Base-by-base conservation (phyloP, 768 basidiomycete species). In the Leccinum longicurvipes region DNA sequence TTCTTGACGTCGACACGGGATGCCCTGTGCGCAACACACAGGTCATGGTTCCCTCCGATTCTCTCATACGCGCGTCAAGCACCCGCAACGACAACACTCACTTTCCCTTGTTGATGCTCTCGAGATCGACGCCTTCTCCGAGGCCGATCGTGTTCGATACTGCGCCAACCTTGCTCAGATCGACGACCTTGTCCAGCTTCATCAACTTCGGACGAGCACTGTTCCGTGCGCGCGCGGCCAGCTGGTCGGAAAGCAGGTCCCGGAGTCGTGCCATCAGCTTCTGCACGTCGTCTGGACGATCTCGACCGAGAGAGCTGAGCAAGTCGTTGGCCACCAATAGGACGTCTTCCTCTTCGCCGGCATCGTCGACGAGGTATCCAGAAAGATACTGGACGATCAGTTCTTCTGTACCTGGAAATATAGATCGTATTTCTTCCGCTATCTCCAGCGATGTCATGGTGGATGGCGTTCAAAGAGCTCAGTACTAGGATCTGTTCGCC, bases 61-160 rank as follows among this genome's bases (percentile, higher is more conserved):
- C 27, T 45, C 54, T 32, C 34, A 45, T 32, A 46, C 44, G 48
- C 44, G 49, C 58, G 23, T 19, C 47, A 21, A 41, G 48, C 46
- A 52, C 48, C 25, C 52, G 44, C 32, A 51, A 10, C 6, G 27
- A 23, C 21, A 12, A 75, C 71, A 69, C 77, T 72, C 68, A 92
- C 90, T 94, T 94, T 77, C 89, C 92, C 79, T 95, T 94, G 75
- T 93, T 93, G 52, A 93, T 91, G 36, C 89, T 91, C 72, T 93
- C 91, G 51, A 95, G 76, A 70, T 95, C 93, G 36, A 94, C 91
- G 14, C 90, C 90, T 59, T 92, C 89, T 0, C 82, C 77, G 47
- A 94, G 74, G 5, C 83, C 87, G 59, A 93, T 87, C 7, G 91
- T 93, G 55, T 74, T 87, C 27, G 89, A 91, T 69, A 93, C 83